These are phyloP conservation scores for Leccinum variicolor DNA, from an alignment of 768 basidiomycete genomes.

Conservation along the genomic window DNA sequence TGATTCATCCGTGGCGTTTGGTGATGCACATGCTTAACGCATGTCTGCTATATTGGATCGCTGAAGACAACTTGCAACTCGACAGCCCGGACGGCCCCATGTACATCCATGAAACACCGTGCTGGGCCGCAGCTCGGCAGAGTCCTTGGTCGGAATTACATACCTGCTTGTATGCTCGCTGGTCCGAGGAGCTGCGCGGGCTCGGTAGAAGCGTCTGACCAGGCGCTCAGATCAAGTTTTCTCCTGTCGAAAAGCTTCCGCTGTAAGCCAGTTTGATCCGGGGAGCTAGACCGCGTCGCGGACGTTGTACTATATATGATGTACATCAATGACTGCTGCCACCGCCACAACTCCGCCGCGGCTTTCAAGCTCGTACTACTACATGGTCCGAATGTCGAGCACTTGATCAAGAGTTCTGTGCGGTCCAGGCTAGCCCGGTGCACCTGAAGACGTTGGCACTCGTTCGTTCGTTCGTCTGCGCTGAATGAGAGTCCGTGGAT, in stretches of 20 bases:
- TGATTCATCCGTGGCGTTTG: conserved; percentile 3
- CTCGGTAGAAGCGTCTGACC: not conserved
- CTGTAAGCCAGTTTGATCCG: not conserved
- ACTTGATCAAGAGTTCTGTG: conserved; percentile 25
- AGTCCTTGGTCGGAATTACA: conserved; percentile 1
- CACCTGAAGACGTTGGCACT: conserved; percentile 48
- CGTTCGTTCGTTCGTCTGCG: conserved; percentile 47
- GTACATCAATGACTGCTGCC: not conserved
- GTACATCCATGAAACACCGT: not conserved
- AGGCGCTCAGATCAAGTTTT: conserved; percentile 2
- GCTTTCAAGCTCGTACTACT: conserved; percentile 18
- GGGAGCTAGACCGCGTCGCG: not conserved
- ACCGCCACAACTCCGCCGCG: not conserved
- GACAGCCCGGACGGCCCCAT: not conserved
- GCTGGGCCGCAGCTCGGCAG: not conserved
- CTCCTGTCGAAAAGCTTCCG: not conserved
- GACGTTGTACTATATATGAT: not conserved
- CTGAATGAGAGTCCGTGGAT: conserved; percentile 4
- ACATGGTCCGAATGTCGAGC: conserved; percentile 45
- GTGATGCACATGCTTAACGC: conserved; percentile 20
- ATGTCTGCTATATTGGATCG: conserved; percentile 15
- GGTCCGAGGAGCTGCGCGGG: not conserved
- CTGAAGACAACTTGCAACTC: conserved; percentile 11
- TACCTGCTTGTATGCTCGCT: not conserved
- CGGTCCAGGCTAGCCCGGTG: conserved; percentile 39